These are phyloP conservation scores for Taphrina betulina DNA, from an alignment of 1,139 yeast genomes.

Conservation along the genomic window DNA sequence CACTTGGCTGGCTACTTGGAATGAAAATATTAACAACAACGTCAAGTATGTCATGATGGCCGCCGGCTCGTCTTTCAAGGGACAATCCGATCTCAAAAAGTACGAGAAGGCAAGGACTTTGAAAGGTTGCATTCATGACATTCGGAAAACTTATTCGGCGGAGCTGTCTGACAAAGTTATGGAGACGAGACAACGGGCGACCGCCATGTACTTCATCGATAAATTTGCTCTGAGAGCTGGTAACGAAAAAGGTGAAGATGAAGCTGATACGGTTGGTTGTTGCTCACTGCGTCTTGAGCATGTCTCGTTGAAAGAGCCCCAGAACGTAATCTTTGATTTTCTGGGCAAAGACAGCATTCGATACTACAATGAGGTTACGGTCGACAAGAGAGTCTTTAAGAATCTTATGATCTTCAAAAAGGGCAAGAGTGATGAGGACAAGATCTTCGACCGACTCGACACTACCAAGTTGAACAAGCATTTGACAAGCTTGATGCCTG, in stretches of 20 bases:
- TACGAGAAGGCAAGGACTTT: constrained; percentile 90
- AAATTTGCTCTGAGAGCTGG: constrained; percentile 97
- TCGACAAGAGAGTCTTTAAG: constrained; percentile 83
- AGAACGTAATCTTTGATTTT: constrained; percentile 85
- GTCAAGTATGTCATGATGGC: constrained; percentile 89
- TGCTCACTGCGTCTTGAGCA: constrained; percentile 91
- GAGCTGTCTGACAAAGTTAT: constrained; percentile 72
- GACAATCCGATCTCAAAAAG: constrained; percentile 84
- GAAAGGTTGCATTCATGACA: constrained; percentile 53
- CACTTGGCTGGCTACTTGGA: constrained; percentile 97
- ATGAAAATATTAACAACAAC: constrained; percentile 81
- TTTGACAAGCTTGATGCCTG: constrained; percentile 85
- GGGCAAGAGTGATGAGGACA: constrained; percentile 83
- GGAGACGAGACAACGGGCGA: constrained; percentile 89
- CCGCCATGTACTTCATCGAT: constrained; percentile 90
- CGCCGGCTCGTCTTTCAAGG: constrained; percentile 85
- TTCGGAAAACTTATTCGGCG: constrained; percentile 71
- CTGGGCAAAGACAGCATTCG: constrained; percentile 95
- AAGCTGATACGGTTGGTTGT: constrained; percentile 98
- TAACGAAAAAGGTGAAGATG: constrained; percentile 95
- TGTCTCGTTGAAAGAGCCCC: constrained; percentile 80
- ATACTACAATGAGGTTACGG: constrained; percentile 88
- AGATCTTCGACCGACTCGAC: constrained; percentile 82
- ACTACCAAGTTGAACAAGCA: constrained; percentile 82
- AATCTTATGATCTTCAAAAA: constrained; percentile 83